These are phyloP conservation scores for Paraphaeosphaeria sporulosa DNA, from an alignment of 2,329 filamentous ascomycete genomes.

Conservation along the genomic window DNA sequence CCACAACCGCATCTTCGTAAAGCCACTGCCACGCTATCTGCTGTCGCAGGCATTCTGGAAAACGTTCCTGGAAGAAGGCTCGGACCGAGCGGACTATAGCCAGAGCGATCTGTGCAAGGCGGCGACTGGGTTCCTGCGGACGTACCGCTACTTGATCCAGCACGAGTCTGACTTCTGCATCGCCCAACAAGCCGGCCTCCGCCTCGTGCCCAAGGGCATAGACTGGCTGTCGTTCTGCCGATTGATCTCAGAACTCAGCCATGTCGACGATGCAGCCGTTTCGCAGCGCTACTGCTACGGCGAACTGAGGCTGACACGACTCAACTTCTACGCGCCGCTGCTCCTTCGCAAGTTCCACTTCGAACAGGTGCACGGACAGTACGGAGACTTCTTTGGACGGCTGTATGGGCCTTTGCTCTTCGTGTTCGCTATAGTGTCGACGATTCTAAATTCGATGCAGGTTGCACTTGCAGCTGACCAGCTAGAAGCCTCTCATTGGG, in stretches of 20 bases:
- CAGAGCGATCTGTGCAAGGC: constrained; percentile 11
- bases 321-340: constrained; percentile 52
- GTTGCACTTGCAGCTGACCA: constrained; percentile 26
- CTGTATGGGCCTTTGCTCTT: constrained; percentile 25
- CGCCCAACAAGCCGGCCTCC: constrained; percentile 4
- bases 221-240: constrained; percentile 21
- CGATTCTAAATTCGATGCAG: constrained; percentile 27
- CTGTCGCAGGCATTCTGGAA: constrained; percentile 24
- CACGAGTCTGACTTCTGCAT: constrained; percentile 47
- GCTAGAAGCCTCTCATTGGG: constrained; percentile 17
- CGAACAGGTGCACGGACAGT: background rate
- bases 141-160: constrained; percentile 51
- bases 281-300: constrained; percentile 52
- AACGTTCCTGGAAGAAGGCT: too few species aligned
- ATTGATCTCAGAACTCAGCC: constrained; percentile 11
- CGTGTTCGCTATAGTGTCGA: constrained; percentile 24
- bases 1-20: constrained; percentile 26
- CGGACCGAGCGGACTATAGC: too few species aligned
- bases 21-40: constrained; percentile 27
- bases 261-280: constrained; percentile 37
- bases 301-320: constrained; percentile 54
- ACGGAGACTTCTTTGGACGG: background rate
- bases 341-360: constrained; percentile 10
- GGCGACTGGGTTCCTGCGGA: constrained; percentile 47
- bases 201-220: constrained; percentile 26